phyloP scores from a whole-genome alignment of 2,329 filamentous ascomycete species.

The Trichophyton equinum region DNA sequence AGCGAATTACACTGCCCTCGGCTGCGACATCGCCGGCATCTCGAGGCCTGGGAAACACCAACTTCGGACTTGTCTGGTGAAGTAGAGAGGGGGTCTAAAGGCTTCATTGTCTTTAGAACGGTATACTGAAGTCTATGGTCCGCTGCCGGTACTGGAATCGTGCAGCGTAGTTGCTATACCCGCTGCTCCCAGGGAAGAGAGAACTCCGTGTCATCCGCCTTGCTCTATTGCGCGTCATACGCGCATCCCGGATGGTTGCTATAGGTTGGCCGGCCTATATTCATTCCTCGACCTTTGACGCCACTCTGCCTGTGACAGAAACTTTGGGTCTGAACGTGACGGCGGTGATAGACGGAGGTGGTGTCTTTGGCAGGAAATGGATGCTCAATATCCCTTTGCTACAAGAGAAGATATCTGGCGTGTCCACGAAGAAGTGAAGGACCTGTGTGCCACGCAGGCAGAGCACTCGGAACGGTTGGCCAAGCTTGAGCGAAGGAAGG shows the following conservation, averaged over 20 bases:
- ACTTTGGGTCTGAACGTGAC: not conserved
- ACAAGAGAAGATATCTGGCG: slow-evolving; percentile 55
- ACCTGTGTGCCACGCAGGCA: slow-evolving; percentile 47
- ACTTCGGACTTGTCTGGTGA: not conserved
- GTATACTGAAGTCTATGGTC: not conserved
- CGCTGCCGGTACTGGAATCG: not conserved
- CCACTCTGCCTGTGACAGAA: not conserved
- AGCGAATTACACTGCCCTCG: not conserved
- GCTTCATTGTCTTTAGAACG: not conserved
- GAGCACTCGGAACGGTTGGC: slow-evolving; percentile 51
- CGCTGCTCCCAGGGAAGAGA: not conserved
- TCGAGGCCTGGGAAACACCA: not conserved
- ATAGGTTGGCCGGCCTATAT: not conserved
- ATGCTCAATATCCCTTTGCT: slow-evolving; percentile 52
- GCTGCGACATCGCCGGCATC: not conserved
- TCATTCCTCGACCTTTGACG: not conserved
- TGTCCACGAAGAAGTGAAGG: slow-evolving; percentile 49
- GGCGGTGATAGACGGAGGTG: not conserved
- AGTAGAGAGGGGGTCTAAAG: not conserved
- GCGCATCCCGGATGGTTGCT: not conserved
- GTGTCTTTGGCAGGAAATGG: slow-evolving; percentile 34
- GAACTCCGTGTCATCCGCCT: not conserved
- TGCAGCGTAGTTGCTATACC: not conserved
- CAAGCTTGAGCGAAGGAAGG: slow-evolving; percentile 48
- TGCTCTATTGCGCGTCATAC: not conserved